phyloP scores from a whole-genome alignment of 805 yeast genomes.

The Ogataea ganodermae region DNA sequence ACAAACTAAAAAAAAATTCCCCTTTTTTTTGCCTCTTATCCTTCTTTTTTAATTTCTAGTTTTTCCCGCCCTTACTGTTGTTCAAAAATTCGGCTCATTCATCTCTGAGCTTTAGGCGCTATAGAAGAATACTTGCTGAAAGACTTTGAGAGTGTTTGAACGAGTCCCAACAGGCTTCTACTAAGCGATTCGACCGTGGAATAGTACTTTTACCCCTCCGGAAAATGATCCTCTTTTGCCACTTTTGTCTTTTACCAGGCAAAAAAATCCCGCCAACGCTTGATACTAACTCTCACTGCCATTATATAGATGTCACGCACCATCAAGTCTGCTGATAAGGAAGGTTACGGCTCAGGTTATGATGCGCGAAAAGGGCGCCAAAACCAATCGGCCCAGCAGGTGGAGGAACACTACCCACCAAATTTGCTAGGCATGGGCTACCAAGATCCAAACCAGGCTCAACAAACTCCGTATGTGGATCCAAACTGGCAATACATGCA shows the following conservation, averaged over 20 bases:
- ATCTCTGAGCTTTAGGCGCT: constrained; percentile 3
- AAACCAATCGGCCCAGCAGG: constrained; percentile 3
- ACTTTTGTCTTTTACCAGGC: neutral
- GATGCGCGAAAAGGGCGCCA: constrained; percentile 14
- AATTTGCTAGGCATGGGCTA: constrained; percentile 13
- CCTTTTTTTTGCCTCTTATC: neutral
- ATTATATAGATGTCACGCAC: constrained; percentile 13
- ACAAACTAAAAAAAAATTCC: neutral
- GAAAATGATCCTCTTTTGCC: neutral
- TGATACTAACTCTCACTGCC: constrained; percentile 12
- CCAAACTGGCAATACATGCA: constrained; percentile 23
- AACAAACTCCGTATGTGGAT: constrained; percentile 14
- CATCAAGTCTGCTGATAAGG: constrained; percentile 14
- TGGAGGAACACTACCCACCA: constrained; percentile 17
- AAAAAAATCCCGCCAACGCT: neutral
- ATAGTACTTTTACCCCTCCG: constrained; percentile 9
- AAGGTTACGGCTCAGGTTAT: constrained; percentile 17
- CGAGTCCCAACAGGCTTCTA: neutral
- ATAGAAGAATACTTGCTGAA: neutral
- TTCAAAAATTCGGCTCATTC: neutral
- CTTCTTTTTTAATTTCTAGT: neutral
- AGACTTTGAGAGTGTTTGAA: neutral
- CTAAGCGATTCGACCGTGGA: neutral
- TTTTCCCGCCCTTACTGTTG: neutral
- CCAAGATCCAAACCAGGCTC: constrained; percentile 7